Evolutionary conservation across 768 basidiomycete genomes (phyloP).

Genomic region (Guyanaporus albipodus): DNA sequence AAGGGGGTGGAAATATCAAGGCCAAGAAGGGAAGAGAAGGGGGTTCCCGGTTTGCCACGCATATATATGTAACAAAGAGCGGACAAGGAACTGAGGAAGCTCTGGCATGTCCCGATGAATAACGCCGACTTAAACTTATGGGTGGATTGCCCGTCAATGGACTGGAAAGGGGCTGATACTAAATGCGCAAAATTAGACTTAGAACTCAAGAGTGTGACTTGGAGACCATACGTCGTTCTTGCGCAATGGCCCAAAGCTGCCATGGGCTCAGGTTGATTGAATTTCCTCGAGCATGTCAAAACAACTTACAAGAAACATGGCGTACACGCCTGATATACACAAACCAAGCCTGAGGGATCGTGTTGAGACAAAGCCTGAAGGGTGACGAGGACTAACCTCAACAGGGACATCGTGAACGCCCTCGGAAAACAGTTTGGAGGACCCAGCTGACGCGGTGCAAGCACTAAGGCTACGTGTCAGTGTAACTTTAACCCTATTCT

Average conservation of each 20-base stretch:
- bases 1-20: constrained; percentile 38
- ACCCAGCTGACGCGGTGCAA: too few species aligned
- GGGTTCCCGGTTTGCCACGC: constrained; percentile 51
- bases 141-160: constrained; percentile 55
- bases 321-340: constrained; percentile 87
- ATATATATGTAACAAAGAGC: constrained; percentile 73
- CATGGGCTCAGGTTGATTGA: constrained; percentile 4
- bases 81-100: constrained; percentile 69
- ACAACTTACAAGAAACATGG: constrained; percentile 77
- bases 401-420: constrained; percentile 17
- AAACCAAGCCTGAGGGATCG: constrained; percentile 49
- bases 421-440: neutral
- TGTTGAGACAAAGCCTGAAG: neutral
- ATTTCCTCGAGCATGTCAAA: neutral
- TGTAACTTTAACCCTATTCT: neutral
- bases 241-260: constrained; percentile 88
- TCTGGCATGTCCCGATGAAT: constrained; percentile 84
- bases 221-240: constrained; percentile 74
- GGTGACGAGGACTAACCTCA: constrained; percentile 16
- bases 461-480: constrained; percentile 2
- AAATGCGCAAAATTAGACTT: neutral
- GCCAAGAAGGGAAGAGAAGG: constrained; percentile 57
- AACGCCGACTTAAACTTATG: constrained; percentile 83
- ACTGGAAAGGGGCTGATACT: constrained; percentile 85
- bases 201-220: neutral